A percentile compares a stretch with the other conserved stretches of the same genome.
Evolutionary conservation across 768 basidiomycete species (phyloP).

Genomic region (Collybia sordida): DNA sequence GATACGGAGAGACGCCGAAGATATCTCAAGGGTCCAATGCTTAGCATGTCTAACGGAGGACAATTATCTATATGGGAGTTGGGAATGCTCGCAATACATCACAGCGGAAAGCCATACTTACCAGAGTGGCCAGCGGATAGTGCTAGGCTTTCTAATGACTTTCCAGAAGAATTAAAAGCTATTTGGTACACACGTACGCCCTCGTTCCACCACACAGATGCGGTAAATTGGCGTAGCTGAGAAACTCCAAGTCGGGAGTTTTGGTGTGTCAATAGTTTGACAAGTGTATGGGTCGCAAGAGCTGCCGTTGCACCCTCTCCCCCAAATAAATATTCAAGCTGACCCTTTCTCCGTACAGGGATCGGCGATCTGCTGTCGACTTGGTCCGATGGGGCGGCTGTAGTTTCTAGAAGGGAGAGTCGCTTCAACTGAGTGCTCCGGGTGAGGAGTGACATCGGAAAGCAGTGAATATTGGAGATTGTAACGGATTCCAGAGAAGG

Average conservation of each 20-base stretch:
- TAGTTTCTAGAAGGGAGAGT: neutral
- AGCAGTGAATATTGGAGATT: neutral
- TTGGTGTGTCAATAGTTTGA: neutral
- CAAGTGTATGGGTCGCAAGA: slow-evolving; percentile 2
- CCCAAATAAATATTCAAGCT: neutral
- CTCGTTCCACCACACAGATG: neutral
- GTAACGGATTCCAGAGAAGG: neutral
- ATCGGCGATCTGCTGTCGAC: neutral
- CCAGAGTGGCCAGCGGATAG: slow-evolving; percentile 1
- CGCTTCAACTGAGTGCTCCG: neutral
- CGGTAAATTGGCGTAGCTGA: neutral
- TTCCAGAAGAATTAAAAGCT: neutral
- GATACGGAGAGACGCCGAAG: slow-evolving; percentile 1
- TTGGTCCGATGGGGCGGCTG: neutral
- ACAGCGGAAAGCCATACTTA: neutral
- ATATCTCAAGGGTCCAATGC: slow-evolving; percentile 1
- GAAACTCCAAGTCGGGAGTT: neutral
- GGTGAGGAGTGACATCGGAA: neutral
- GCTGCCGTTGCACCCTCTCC: slow-evolving; percentile 1
- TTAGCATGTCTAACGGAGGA: neutral
- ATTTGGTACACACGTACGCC: slow-evolving; percentile 1
- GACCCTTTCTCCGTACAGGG: neutral
- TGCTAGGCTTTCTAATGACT: neutral
- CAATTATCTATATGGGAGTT: neutral
- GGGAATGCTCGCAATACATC: neutral